Base-by-base conservation (phyloP, 129 eudicot genomes). In the Saussurea involucrata region DNA sequence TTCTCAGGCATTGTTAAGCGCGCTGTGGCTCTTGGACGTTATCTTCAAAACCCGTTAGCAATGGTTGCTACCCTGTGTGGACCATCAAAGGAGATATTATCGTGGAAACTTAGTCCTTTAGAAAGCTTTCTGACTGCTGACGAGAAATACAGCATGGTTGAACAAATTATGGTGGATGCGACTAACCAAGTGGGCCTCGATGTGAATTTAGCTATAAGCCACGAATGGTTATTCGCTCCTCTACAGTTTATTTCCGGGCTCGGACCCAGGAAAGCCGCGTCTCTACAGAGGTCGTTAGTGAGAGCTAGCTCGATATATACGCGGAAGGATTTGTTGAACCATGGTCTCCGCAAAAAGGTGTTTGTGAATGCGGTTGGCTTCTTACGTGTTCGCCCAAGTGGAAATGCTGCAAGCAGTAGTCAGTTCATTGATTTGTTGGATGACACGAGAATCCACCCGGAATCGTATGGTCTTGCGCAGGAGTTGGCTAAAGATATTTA, bases 41-140 rank as follows among this genome's bases (percentile, higher is more conserved):
- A 92, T 74, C 91, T 92, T 58, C 99, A 95, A 81, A 95, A 95
- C 80, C 97, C 99, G 32, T 55, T 95, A 53, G 97, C 97, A 55
- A 95, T 92, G 99, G 99, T 81, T 34, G 96, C 96, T 7, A 85
- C 97, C 66, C 79, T 95, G 17, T 95, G 99, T 79, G 99, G 99
- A 28, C 96, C 96, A 0, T 83, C 86, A 22, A 90, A 78, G 83
- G 99, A 95, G 83, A 87, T 95, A 66, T 79, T 95, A 72, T 95
- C 99, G 4, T 95, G 99, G 99, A 92, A 92, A 70, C 91, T 90
- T 24, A 77, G 69, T 73, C 90, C 95, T 3, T 74, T 92, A 42
- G 99, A 95, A 82, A 90, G 87, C 64, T 95, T 88, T 81, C 79
- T 95, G 40, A 87, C 89, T 46, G 85, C 95, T n/a, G 99, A 95